Base-by-base conservation (phyloP, 495 filamentous ascomycete species). In the Parathielavia hyrcaniae region DNA sequence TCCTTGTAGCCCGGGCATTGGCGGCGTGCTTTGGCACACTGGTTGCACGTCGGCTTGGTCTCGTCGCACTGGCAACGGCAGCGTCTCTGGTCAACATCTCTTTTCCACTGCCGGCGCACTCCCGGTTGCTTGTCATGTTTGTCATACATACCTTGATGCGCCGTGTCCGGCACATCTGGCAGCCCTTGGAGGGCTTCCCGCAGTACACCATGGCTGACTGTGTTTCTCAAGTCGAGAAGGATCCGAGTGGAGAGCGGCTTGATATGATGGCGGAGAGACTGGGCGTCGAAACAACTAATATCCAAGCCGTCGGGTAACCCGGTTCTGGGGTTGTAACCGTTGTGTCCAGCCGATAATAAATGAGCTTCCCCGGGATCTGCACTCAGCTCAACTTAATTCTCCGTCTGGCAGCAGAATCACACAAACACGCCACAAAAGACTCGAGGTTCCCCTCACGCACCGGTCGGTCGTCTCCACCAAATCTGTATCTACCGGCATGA, bases 121-220 rank as follows among this genome's bases (percentile, higher is more conserved):
- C n/a, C n/a, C n/a, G n/a, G n/a, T n/a, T 23, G 44, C 16, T 34
- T 32, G 14, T 7, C 44, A 13, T 12, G 20, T 5, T 32, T 48
- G 35, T 76, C 58, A 4, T n/a, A 16, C 55, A 19, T 73, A 86
- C 87, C 84, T 85, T 89, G 75, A 81, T 86, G 67, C 87, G 80
- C 62, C 84, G 79, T 19, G 79, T 80, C 68, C 85, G 76, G 65
- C 86, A 89, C 73, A 85, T 83, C 68, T 85, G 84, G 66, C 86
- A 89, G 52, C 84, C 86, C 75, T 81, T 78, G 57, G 84, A 87
- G 51, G 86, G 86, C 68, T 86, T 86, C 30, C 86, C 86, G 63
- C 82, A 83, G 65, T 88, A 89, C 2, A 89, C 86, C 86, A 89
- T 89, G 49, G 23, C 41, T n/a, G 53, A 5, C 7, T 23, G 3